Base-by-base conservation (phyloP, 108 stramenopile species). In the Cyclotella distinguenda region DNA sequence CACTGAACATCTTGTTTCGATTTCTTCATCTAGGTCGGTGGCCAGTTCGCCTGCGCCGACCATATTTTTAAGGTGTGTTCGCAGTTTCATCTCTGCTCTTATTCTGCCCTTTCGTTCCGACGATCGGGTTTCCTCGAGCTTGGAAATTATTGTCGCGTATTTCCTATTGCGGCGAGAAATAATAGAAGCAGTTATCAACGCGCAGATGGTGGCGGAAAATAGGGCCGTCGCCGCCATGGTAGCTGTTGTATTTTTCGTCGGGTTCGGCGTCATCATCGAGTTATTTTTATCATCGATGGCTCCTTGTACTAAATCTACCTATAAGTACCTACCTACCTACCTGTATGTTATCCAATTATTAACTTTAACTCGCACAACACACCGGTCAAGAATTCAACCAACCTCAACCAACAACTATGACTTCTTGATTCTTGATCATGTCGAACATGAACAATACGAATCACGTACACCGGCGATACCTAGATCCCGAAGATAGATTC, bases 71-170 rank as follows among this genome's bases (percentile, higher is more conserved):
- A 85, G 71, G 5, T 69, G 73, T 0, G 81, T 64, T 10, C 91
- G 84, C 32, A 92, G 57, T 53, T 85, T 85, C 30, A 82, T 74
- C 69, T 92, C 91, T 13, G 91, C 91, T n/a, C 87, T 74, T 30
- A 92, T 89, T n/a, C 91, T 57, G 6, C 91, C 91, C 19, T 63
- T 87, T 1, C 91, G 74, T 71, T 92, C 91, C n/a, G 87, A 79
- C 31, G 67, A 66, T 21, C 90, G 78, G 27, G 77, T 78, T 54
- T 73, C 60, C 51, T 87, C 78, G 8, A 68, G 52, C 66, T 68
- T 76, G 8, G 74, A 35, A n/a, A 74, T 64, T 35, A 38, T 54
- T 42, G 10, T 21, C 47, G 7, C 34, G 33, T 21, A 19, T 9
- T 34, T 39, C 53, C 33, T 10, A 43, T 31, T 52, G 55, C 27